These are phyloP conservation scores for Cucumis hystrix DNA, from an alignment of 306 rosid genomes.

Conservation along the genomic window DNA sequence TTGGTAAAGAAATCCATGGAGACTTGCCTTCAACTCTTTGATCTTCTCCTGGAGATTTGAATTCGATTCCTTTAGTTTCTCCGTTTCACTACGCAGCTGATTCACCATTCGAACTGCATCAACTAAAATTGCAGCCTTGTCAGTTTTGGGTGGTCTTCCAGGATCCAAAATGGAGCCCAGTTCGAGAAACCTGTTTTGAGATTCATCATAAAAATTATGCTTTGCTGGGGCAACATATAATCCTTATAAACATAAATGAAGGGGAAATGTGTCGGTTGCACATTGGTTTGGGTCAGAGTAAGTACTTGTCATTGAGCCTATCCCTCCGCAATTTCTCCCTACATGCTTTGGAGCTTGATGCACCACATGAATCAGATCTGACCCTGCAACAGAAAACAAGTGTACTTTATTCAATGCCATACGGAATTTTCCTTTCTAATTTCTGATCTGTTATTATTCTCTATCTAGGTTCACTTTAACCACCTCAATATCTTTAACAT, in stretches of 20 bases:
- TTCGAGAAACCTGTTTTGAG: slow-evolving; percentile 54
- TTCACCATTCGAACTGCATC: slow-evolving; percentile 80
- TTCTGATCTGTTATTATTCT: not conserved
- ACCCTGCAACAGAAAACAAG: slow-evolving; percentile 29
- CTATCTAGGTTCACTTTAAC: not conserved
- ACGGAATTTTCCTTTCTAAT: not conserved
- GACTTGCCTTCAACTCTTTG: slow-evolving; percentile 69
- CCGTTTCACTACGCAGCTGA: slow-evolving; percentile 72
- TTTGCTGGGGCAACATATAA: too few relatives aligned
- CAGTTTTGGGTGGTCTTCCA: slow-evolving; percentile 79
- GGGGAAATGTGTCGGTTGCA: too few relatives aligned
- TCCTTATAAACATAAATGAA: too few relatives aligned
- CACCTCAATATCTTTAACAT: not conserved
- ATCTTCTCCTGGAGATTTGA: slow-evolving; percentile 69
- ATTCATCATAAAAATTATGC: too few relatives aligned
- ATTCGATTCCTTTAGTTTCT: slow-evolving; percentile 70
- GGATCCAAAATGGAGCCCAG: slow-evolving; percentile 86
- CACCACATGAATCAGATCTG: slow-evolving; percentile 48
- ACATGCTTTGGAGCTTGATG: slow-evolving; percentile 82
- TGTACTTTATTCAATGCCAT: not conserved
- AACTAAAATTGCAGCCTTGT: slow-evolving; percentile 72
- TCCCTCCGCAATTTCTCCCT: slow-evolving; percentile 93
- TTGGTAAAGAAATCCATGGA: too few relatives aligned
- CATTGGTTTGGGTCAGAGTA: not conserved
- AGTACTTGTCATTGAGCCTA: slow-evolving; percentile 84